Evolutionary conservation across 805 yeast genomes (phyloP), one percentile per base, ranked within the genome.

Genomic region (Candida caryicola): DNA sequence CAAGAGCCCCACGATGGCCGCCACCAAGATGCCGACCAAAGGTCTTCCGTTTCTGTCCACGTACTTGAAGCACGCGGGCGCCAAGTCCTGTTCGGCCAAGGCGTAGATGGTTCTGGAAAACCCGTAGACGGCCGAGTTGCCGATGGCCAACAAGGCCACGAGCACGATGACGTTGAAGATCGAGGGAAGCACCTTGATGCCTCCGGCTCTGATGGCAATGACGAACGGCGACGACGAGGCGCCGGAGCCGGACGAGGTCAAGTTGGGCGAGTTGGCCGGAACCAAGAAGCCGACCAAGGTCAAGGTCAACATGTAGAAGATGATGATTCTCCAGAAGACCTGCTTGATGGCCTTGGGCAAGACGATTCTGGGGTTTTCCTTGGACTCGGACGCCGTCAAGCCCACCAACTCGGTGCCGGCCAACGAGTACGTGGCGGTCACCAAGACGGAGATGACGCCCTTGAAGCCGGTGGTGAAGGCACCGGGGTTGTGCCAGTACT

Each of bases 351-450:
- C 72, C 41, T 57, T 54, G 7, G 72, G 72, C 38, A 67, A 51
- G 10, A 62, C 62, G 17, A 56, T 56, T 37, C 72, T 53, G 4
- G 73, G 71, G 47, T 66, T 54, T 48, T 37, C 54, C 57, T 49
- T 54, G 21, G 57, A 51, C 47, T 66, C 72, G 4, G 64, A 53
- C 2, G 67, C 62, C 3, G 72, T 65, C 40, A 66, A 55, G 5
- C 70, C 68, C 29, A 66, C 62, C 37, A 66, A 55, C 45, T 66
- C 72, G 4, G 72, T 66, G 2, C 72, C 72, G 7, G 73, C 71
- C 43, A 66, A 57, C 13, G 71, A 65, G 50, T 66, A 66, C 1
- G 69, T 64, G 19, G 73, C 73, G 0, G 69, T 56, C 36, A 66
- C 56, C 39, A 66, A 58, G 15, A 65, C 71, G 7, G 64, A 55